Base-by-base conservation (phyloP, 179 eudicot genomes). In the Beta corolliflora region DNA sequence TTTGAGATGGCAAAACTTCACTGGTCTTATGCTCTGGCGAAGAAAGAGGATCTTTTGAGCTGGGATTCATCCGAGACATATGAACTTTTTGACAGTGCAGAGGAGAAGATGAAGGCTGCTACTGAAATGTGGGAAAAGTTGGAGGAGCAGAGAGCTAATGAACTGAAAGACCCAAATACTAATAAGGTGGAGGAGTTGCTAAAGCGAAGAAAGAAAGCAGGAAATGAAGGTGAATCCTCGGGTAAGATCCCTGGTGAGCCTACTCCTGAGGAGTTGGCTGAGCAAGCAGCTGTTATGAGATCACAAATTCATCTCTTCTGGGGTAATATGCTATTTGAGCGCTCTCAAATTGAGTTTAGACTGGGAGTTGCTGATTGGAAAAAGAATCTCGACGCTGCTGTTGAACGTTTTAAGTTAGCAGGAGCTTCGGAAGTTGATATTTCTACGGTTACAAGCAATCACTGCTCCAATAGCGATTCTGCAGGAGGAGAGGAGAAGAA, bases 1-100 rank as follows among this genome's bases (percentile, higher is more conserved):
- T 95, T 95, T 75, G 98, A 95, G 88, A 92, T 92, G 99, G 98
- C 98, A 13, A 95, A 95, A 84, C 97, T 95, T 75, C 95, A 95
- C 25, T 95, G 98, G 99, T 92, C 98, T 4, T 94, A 89, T 79
- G 90, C 87, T 45, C 76, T 90, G 68, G 98, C 98, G 3, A 94
- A 92, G 85, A 92, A 94, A 82, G 95, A 90, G 16, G 98, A 95
- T 79, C 87, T 94, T 71, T 87, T 93, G 7, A 87, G 81, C 56
- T 95, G 97, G 98, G 92, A 93, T 78, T 87, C 93, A 6, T 79
- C 86, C 1, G 94, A 92, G 76, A 93, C 94, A 2, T 90, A 93
- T 56, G 45, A 81, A 41, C 95, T 94, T 29, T 94, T 90, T 65
- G 89, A 92, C 83, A 92, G 91, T 50, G 98, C 98, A 8, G 93